Conservation (phyloP, 2,329 filamentous ascomycete genomes). For the Arthrinium puccinioides region DNA sequence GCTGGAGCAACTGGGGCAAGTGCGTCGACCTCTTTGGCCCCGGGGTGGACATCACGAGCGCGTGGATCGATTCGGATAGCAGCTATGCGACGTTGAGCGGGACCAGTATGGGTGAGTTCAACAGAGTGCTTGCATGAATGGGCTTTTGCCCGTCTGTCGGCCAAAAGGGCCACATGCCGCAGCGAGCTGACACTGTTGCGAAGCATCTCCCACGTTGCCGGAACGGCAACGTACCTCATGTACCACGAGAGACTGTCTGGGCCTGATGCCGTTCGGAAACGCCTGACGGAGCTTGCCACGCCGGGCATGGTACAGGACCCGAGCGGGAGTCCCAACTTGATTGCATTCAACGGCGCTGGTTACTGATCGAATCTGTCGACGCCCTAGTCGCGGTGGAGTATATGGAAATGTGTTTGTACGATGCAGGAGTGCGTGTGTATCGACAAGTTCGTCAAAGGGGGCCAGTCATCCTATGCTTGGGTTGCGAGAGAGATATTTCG, state of each 20-base stretch:
- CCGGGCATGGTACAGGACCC: constrained; percentile 12
- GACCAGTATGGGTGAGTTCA: constrained; percentile 16
- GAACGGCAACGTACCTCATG: constrained; percentile 17
- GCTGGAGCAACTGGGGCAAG: constrained; percentile 17
- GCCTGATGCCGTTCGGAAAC: constrained; percentile 7
- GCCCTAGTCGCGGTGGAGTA: too few species aligned
- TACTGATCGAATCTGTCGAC: too few species aligned
- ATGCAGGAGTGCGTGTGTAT: too few species aligned
- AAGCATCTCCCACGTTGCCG: constrained; percentile 18
- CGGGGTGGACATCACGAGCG: constrained; percentile 15
- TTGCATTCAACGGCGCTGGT: constrained; percentile 19
- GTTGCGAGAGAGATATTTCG: too few species aligned
- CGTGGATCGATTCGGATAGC: constrained; percentile 11
- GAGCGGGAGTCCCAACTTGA: constrained; percentile 15
- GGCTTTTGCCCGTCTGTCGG: neutral
- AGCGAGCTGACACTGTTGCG: neutral
- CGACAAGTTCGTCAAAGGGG: too few species aligned
- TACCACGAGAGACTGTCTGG: constrained; percentile 14
- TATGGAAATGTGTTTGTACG: too few species aligned
- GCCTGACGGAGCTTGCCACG: constrained; percentile 13
- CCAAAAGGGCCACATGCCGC: too few species aligned
- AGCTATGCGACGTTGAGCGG: constrained; percentile 12
- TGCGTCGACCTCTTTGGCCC: constrained; percentile 19
- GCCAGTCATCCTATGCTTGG: too few species aligned
- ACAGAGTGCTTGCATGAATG: neutral